Conservation (phyloP, 257 asterid genomes). For the Nicotiana paniculata region DNA sequence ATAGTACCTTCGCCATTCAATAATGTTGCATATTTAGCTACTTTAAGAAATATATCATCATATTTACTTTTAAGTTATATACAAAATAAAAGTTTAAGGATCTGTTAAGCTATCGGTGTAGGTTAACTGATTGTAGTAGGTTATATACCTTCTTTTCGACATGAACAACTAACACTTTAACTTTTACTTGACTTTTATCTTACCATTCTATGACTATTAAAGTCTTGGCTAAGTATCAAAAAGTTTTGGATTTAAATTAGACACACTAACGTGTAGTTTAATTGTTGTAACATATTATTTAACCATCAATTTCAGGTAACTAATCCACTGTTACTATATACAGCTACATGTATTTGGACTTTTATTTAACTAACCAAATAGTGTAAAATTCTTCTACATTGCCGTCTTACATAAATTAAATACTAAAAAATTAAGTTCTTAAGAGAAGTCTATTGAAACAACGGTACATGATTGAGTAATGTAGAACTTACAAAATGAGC, state of each 20-base stretch:
- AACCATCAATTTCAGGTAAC: not conserved
- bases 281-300: not conserved
- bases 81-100: not conserved
- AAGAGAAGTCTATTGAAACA: not conserved
- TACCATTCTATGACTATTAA: not conserved
- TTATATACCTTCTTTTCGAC: not conserved
- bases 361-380: too few species aligned
- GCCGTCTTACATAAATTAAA: too few species aligned
- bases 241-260: not conserved
- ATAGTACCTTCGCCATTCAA: not conserved
- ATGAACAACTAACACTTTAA: not conserved
- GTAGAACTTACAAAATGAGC: constrained; percentile 50
- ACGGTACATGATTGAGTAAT: not conserved
- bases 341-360: too few species aligned
- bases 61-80: not conserved
- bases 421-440: not conserved
- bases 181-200: not conserved
- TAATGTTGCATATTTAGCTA: not conserved
- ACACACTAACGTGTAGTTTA: not conserved
- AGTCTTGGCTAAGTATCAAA: not conserved
- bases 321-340: not conserved
- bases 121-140: not conserved
- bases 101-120: not conserved
- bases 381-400: not conserved
- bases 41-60: not conserved